Conservation (phyloP, 352 stramenopile species). For the Paralagenidium karlingii region DNA sequence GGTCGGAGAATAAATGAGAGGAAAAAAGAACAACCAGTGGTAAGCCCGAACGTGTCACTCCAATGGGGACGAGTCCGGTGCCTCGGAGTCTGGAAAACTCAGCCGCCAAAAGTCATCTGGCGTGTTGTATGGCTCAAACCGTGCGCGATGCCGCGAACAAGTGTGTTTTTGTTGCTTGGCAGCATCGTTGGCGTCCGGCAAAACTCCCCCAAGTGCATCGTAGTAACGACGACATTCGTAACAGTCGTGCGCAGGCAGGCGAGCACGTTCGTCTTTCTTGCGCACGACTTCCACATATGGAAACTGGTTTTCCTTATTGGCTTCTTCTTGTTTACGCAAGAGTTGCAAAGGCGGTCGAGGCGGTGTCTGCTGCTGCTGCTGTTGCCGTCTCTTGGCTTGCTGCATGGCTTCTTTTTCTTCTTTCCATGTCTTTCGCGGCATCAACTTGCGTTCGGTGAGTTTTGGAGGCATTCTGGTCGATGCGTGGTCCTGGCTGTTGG, state of each 20-base stretch:
- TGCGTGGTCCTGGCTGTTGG: not conserved
- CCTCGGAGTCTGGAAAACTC: constrained; percentile 77
- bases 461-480: too few species aligned
- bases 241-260: constrained; percentile 51
- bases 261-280: constrained; percentile 44
- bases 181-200: constrained; percentile 13
- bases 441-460: not conserved
- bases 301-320: constrained; percentile 12
- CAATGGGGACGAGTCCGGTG: too few species aligned
- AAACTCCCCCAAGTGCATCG: constrained; percentile 35
- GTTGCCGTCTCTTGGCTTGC: too few species aligned
- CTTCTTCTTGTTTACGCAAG: not conserved
- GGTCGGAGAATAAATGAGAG: too few species aligned
- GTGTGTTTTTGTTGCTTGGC: constrained; percentile 22
- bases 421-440: too few species aligned
- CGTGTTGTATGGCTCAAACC: constrained; percentile 63
- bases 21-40: too few species aligned
- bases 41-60: too few species aligned
- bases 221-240: constrained; percentile 73
- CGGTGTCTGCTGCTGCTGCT: too few species aligned
- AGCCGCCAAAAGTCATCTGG: constrained; percentile 77
- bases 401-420: too few species aligned
- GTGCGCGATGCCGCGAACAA: constrained; percentile 65
- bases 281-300: constrained; percentile 69
- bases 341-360: not conserved